These are phyloP conservation scores for Abelmoschus esculentus DNA, from an alignment of 345 rosid genomes.

Conservation along the genomic window DNA sequence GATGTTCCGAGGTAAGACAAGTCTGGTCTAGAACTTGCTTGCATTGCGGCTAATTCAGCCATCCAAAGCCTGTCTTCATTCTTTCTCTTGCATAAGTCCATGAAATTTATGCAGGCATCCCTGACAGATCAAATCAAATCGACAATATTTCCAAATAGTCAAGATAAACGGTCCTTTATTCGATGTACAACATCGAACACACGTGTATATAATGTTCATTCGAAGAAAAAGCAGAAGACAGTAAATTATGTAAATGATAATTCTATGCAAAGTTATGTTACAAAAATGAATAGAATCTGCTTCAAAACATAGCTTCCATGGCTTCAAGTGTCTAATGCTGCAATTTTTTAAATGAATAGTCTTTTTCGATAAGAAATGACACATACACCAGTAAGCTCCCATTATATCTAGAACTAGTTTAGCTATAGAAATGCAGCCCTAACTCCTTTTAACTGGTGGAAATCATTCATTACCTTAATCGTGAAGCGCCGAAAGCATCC, in stretches of 20 bases:
- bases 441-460: too few relatives aligned
- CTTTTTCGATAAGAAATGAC: too few relatives aligned
- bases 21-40: constrained; percentile 64
- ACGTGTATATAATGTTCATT: background rate
- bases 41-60: constrained; percentile 89
- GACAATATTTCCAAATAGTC: background rate
- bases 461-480: constrained; percentile 54
- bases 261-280: too few relatives aligned
- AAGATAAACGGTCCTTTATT: background rate
- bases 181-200: background rate
- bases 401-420: background rate
- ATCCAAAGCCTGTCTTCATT: constrained; percentile 89
- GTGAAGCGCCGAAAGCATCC: constrained; percentile 91
- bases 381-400: background rate
- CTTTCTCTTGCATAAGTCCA: constrained; percentile 89
- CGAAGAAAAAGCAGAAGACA: background rate
- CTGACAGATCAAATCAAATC: constrained; percentile 23
- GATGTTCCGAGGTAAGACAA: constrained; percentile 68
- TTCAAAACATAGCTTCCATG: background rate
- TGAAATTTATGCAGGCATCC: constrained; percentile 83
- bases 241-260: background rate
- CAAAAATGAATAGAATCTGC: background rate
- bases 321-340: background rate
- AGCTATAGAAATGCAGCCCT: background rate
- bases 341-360: background rate